Evolutionary conservation across 2,329 filamentous ascomycete species (phyloP).

Genomic region (Zymoseptoria ardabiliae): DNA sequence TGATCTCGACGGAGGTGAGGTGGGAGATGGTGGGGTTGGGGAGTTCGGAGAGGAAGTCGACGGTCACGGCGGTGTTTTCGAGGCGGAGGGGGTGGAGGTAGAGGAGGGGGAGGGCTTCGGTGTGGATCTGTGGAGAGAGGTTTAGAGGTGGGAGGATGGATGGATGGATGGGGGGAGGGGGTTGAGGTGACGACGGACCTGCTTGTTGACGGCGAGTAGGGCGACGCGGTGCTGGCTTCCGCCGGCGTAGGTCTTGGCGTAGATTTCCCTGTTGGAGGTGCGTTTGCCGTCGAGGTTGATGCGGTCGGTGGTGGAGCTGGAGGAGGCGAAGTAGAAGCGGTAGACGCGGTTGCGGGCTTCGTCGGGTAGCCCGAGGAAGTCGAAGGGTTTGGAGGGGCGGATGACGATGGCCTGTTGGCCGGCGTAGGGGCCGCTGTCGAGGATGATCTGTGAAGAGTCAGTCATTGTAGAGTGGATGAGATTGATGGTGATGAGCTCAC

Average conservation of each 20-base stretch:
- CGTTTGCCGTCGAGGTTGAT: conserved; percentile 29
- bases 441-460: conserved; percentile 16
- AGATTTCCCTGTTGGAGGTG: conserved; percentile 19
- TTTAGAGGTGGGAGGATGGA: neutral
- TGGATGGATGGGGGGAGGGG: neutral
- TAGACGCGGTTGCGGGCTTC: conserved; percentile 27
- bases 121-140: conserved; percentile 19
- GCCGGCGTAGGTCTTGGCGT: conserved; percentile 28
- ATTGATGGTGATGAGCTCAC: conserved; percentile 14
- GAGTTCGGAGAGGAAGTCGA: conserved; percentile 28
- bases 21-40: conserved; percentile 13
- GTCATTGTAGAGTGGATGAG: neutral
- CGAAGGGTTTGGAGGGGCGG: conserved; percentile 29
- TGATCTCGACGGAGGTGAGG: conserved; percentile 23
- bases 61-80: conserved; percentile 25
- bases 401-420: conserved; percentile 32
- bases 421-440: conserved; percentile 26
- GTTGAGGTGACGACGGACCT: conserved; percentile 13
- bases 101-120: conserved; percentile 25
- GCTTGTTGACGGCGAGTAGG: conserved; percentile 28
- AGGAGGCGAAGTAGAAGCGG: conserved; percentile 24
- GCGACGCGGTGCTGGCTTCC: conserved; percentile 27
- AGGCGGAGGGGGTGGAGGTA: conserved; percentile 28
- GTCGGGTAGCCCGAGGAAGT: conserved; percentile 25
- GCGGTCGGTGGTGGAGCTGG: conserved; percentile 15